Evolutionary conservation across 495 filamentous ascomycete genomes (phyloP), one percentile per base, ranked within the genome.

Genomic region (Aspergillus ostianus): DNA sequence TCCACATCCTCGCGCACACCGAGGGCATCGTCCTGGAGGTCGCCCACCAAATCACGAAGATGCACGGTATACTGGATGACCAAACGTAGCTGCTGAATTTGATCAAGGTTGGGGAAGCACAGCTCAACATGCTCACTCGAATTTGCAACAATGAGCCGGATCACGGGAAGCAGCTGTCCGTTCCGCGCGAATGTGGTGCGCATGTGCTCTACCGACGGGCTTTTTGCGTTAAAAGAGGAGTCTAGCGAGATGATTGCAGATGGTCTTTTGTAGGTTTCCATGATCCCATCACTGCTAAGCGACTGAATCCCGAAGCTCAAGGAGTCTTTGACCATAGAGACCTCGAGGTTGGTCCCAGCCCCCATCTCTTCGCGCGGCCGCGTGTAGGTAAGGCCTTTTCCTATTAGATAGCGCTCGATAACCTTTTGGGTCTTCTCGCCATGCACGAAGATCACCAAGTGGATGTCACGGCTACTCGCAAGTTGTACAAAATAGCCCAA

Each of bases 61-160:
- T 74, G 73, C 7, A 64, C 64, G 20, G 76, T 72, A 60, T 73
- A 70, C 32, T 72, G 71, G 19, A 82, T 61, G 8, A 82, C 62
- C 36, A 74, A 57, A 13, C 66, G 70, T 30, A 83, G 59, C 51
- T 76, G 73, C 48, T 78, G 71, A 0, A 67, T 47, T 30, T 67
- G 68, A 1, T 73, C 60, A 32, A 80, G 46, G n/a, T 75, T 63
- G 6, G 82, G 76, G 21, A 84, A 67, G 56, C 81, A 84, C 44
- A 74, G 70, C 56, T 81, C 76, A 45, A 86, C 74, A 58, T 87
- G 84, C 61, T 87, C 84, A 51, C 80, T 77, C 4, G 82, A 77
- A 57, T 81, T 82, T 32, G 79, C 73, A 8, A 86, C 72, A 12
- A 86, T 58, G 10, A 86, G 68, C 58, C 79, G 74, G 27, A 85